phyloP scores from a whole-genome alignment of 371 early-diverging fungal genomes.

The Mucor racemosus region DNA sequence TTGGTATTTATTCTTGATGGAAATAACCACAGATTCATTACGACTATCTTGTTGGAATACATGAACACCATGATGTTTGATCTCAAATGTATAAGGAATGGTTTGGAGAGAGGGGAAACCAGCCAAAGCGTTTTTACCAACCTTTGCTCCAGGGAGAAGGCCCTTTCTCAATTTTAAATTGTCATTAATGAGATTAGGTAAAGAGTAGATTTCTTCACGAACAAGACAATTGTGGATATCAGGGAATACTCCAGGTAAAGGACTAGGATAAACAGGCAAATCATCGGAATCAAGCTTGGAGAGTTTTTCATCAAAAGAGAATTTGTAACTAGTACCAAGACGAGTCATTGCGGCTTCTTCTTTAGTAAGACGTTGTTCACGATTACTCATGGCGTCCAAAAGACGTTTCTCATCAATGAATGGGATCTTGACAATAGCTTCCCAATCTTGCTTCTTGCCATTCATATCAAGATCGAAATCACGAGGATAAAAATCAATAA shows the following conservation, averaged over 20 bases:
- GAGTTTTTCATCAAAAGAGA: constrained; percentile 58
- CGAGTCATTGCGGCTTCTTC: constrained; percentile 74
- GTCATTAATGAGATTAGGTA: constrained; percentile 47
- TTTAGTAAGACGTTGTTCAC: constrained; percentile 67
- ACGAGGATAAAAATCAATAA: constrained; percentile 93
- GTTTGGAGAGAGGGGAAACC: constrained; percentile 93
- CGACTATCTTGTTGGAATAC: constrained; percentile 87
- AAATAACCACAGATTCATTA: constrained; percentile 84
- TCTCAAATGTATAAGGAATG: constrained; percentile 66
- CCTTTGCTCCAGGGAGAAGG: constrained; percentile 67
- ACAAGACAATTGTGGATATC: constrained; percentile 64
- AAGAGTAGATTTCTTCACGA: constrained; percentile 49
- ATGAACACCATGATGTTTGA: constrained; percentile 79
- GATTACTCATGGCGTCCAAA: constrained; percentile 77
- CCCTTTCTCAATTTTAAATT: constrained; percentile 62
- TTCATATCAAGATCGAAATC: constrained; percentile 95
- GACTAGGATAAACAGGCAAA: constrained; percentile 57
- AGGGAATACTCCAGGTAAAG: constrained; percentile 75
- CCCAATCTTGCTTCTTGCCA: constrained; percentile 98
- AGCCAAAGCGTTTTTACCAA: constrained; percentile 74
- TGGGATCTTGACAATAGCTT: constrained; percentile 93
- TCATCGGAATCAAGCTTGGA: constrained; percentile 34
- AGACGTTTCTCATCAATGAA: constrained; percentile 93
- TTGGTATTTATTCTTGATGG: constrained; percentile 61
- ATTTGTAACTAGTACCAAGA: constrained; percentile 70